phyloP scores from a whole-genome alignment of 805 yeast genomes.

The Candida dajiaensis region DNA sequence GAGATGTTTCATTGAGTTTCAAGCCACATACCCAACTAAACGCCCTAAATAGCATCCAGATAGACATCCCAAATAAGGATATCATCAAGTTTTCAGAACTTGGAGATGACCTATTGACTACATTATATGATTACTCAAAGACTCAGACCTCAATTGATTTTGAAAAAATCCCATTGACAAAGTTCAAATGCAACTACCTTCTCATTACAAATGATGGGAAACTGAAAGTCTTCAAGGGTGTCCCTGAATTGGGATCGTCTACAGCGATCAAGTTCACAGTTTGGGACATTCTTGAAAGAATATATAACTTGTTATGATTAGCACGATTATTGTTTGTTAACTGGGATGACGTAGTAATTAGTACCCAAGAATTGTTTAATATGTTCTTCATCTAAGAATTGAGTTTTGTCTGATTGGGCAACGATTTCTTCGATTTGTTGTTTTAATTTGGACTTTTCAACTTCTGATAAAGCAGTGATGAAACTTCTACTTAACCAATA shows the following conservation, averaged over 20 bases:
- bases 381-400: slow-evolving; percentile 2
- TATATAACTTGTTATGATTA: slow-evolving; percentile 2
- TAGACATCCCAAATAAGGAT: slow-evolving; percentile 25
- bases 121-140: slow-evolving; percentile 17
- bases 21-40: slow-evolving; percentile 18
- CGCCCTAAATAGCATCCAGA: slow-evolving; percentile 18
- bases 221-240: slow-evolving; percentile 15
- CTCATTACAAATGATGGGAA: slow-evolving; percentile 18
- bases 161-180: slow-evolving; percentile 16
- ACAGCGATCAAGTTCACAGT: slow-evolving; percentile 19
- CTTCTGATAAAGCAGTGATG: slow-evolving; percentile 38
- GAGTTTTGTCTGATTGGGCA: slow-evolving; percentile 6
- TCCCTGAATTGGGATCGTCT: slow-evolving; percentile 15
- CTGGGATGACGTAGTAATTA: slow-evolving; percentile 16
- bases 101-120: slow-evolving; percentile 11
- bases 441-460: slow-evolving; percentile 30
- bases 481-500: slow-evolving; percentile 53
- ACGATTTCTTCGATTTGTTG: slow-evolving; percentile 27
- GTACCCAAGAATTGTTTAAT: slow-evolving; percentile 20
- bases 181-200: slow-evolving; percentile 16
- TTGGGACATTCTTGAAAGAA: slow-evolving; percentile 20
- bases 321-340: not conserved
- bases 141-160: slow-evolving; percentile 26
- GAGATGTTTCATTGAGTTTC: slow-evolving; percentile 25
- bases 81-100: slow-evolving; percentile 15